A percentile compares a stretch with the other conserved stretches of the same genome.
Conservation (phyloP, 139 green algal species). For the Chlamydomonas sphaeroides region DNA sequence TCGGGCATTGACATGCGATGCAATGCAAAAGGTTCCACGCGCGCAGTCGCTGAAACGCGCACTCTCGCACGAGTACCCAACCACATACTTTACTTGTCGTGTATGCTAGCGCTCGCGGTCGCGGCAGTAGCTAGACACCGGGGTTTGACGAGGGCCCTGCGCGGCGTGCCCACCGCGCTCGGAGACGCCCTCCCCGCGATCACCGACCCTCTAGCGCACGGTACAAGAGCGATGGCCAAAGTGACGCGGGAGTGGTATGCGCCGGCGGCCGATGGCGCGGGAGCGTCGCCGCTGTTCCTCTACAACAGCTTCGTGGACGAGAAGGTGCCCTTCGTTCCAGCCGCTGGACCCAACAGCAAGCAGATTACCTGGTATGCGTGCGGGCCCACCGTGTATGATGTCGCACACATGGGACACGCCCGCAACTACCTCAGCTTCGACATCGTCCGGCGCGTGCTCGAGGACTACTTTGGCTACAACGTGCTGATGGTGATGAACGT, state of each 20-base stretch:
- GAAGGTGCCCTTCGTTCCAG: conserved; percentile 89
- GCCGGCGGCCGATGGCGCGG: conserved; percentile 15
- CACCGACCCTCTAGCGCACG: no score
- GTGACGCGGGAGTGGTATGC: conserved; percentile 49
- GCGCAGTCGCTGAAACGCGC: no score
- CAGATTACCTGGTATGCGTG: conserved; percentile 95
- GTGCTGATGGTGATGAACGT: conserved; percentile 97
- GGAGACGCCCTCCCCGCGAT: no score
- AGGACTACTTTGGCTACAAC: conserved; percentile 98
- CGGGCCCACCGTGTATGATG: conserved; percentile 97
- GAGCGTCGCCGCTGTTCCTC: conserved; percentile 59
- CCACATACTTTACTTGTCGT: no score
- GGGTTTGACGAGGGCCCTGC: no score
- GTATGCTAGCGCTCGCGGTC: background rate
- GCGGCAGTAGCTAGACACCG: no score
- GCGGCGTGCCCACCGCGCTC: no score
- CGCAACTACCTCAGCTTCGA: conserved; percentile 99
- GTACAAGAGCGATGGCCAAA: conserved; percentile 7
- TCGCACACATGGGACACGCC: conserved; percentile 94
- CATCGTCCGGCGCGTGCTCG: conserved; percentile 93
- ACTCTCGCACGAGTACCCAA: no score
- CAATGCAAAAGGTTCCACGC: no score
- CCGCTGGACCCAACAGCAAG: conserved; percentile 66
- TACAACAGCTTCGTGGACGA: conserved; percentile 89
- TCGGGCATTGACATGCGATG: no score